Conservation (phyloP, 2,329 filamentous ascomycete genomes). For the Albifimbria verrucaria region DNA sequence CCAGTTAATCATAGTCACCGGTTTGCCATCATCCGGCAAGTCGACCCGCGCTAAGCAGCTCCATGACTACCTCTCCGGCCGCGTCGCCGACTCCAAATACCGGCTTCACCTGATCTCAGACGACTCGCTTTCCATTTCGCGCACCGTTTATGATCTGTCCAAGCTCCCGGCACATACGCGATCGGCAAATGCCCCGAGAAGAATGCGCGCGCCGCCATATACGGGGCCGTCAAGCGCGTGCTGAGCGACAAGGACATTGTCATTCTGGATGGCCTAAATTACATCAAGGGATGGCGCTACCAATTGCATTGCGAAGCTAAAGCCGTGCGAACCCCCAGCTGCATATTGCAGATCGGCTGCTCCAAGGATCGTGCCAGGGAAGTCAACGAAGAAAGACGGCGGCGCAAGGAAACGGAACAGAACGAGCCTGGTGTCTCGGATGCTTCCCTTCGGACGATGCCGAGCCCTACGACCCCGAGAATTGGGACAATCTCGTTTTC, state of each 20-base stretch:
- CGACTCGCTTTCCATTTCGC: conserved; percentile 65
- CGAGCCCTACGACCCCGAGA: conserved; percentile 49
- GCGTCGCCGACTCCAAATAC: conserved; percentile 51
- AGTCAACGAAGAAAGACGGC: conserved; percentile 60
- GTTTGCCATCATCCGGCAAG: conserved; percentile 67
- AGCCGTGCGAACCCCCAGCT: conserved; percentile 71
- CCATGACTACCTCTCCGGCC: conserved; percentile 57
- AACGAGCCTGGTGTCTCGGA: conserved; percentile 1
- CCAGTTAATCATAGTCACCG: conserved; percentile 65
- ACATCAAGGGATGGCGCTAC: conserved; percentile 88
- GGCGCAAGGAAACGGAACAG: conserved; percentile 8
- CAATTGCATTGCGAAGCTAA: conserved; percentile 85
- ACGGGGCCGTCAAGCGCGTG: conserved; percentile 74
- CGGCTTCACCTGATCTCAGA: conserved; percentile 74
- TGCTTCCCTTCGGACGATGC: conserved; percentile 13
- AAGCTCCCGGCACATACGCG: conserved; percentile 56
- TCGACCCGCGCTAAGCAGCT: conserved; percentile 65
- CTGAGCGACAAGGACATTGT: conserved; percentile 72
- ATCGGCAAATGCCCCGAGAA: conserved; percentile 75
- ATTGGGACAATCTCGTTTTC: conserved; percentile 78
- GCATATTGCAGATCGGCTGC: conserved; percentile 66
- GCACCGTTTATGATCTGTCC: conserved; percentile 67
- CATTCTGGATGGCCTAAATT: conserved; percentile 77
- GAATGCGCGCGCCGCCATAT: conserved; percentile 72
- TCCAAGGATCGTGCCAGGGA: conserved; percentile 45